A percentile compares a stretch with the other conserved stretches of the same genome.
These are phyloP conservation scores for Leccinum fallax DNA, from an alignment of 1,284 basidiomycete genomes.

Conservation along the genomic window DNA sequence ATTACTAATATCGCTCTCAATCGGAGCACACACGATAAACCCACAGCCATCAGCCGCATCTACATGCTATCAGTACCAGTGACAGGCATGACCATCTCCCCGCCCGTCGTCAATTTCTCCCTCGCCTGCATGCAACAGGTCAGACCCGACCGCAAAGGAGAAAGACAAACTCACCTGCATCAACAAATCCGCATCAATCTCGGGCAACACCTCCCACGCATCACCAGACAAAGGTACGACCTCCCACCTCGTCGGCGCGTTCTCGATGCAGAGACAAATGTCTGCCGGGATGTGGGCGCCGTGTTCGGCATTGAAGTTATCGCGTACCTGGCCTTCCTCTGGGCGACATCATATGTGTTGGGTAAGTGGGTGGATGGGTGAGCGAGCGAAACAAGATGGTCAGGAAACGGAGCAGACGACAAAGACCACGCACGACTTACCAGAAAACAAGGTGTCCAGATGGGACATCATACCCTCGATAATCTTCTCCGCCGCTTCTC, in stretches of 20 bases:
- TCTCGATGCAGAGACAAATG: slow-evolving; percentile 71
- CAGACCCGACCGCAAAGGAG: neutral
- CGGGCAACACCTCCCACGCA: slow-evolving; percentile 55
- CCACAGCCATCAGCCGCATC: neutral
- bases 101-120: slow-evolving; percentile 20
- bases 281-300: slow-evolving; percentile 74
- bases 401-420: slow-evolving; percentile 4
- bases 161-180: slow-evolving; percentile 43
- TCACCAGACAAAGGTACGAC: slow-evolving; percentile 59
- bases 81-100: slow-evolving; percentile 5
- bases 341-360: neutral
- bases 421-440: slow-evolving; percentile 39
- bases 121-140: slow-evolving; percentile 14
- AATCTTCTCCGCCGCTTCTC: slow-evolving; percentile 63
- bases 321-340: slow-evolving; percentile 70
- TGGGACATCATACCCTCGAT: slow-evolving; percentile 65
- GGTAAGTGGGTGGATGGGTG: neutral
- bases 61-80: slow-evolving; percentile 28
- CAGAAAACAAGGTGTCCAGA: slow-evolving; percentile 62
- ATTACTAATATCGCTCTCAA: neutral
- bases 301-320: slow-evolving; percentile 70
- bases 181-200: slow-evolving; percentile 60
- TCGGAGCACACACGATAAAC: neutral
- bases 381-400: neutral
- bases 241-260: slow-evolving; percentile 70